Conservation (phyloP, 2,329 filamentous ascomycete genomes). For the Gyromitra esculenta region DNA sequence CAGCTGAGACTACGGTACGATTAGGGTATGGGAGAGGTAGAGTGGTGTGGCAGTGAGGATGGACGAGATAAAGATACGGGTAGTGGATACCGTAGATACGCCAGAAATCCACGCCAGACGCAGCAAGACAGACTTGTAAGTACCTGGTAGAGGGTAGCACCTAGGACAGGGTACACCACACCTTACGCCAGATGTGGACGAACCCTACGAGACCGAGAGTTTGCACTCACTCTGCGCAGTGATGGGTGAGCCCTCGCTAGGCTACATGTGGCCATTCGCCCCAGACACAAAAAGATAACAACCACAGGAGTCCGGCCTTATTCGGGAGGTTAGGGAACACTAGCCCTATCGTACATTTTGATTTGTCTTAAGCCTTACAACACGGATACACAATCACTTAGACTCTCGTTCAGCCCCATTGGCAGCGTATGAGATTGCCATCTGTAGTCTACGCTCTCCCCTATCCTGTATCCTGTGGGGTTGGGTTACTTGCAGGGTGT, state of each 20-base stretch:
- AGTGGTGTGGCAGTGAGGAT: background rate
- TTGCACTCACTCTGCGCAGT: too few relatives aligned
- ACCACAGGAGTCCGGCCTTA: background rate
- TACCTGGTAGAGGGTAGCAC: conserved; percentile 5
- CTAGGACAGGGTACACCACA: too few relatives aligned
- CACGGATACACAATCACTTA: background rate
- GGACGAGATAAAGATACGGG: conserved; percentile 1
- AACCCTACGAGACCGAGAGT: background rate
- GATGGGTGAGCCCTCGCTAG: background rate
- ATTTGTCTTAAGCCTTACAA: conserved; percentile 42
- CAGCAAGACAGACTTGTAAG: background rate
- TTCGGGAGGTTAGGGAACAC: background rate
- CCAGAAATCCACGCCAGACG: background rate
- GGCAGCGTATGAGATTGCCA: background rate
- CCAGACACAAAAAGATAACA: background rate
- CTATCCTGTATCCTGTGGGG: conserved; percentile 13
- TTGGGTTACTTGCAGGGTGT: background rate
- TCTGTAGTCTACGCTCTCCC: background rate
- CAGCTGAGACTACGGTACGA: background rate
- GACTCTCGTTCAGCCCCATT: background rate
- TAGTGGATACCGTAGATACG: background rate
- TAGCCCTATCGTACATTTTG: conserved; percentile 29
- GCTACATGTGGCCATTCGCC: background rate
- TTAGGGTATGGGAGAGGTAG: background rate
- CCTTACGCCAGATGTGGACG: background rate